Evolutionary conservation across 345 rosid species (phyloP), one percentile per base, ranked within the genome.

Genomic region (Firmiana major): DNA sequence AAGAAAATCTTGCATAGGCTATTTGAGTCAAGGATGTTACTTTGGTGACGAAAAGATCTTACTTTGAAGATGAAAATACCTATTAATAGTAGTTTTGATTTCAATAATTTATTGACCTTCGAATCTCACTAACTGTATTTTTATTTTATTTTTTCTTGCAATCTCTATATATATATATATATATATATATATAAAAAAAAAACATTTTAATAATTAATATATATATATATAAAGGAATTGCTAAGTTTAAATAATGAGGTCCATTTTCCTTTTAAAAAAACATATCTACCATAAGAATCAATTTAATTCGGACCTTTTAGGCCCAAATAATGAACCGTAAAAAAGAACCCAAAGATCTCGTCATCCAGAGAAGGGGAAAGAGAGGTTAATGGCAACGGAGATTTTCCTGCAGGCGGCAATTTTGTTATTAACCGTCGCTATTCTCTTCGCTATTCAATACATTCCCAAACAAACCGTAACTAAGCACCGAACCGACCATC

Each of bases 401-500:
- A 10, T 79, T 5, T 60, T 79, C 17, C 2, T 84, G 24, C 85
- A 80, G 69, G 42, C 38, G 8, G 84, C 80, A 6, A 74, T 80
- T 67, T 68, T 84, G 38, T 1, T 77, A 9, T 34, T 79, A 16
- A 68, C 87, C 24, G n/a, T 79, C 5, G 87, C 84, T 9, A 10
- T 81, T 15, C 51, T 81, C 62, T 31, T 79, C 51, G 82, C 82
- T 3, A 9, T 83, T 5, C 83, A 74, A 24, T 69, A 70, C 16
- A 45, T 79, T 13, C 78, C 86, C 36, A 79, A 79, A 64, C 71
- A 75, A 40, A n/a, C 84, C 76, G 17, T 64, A 7, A 1, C 79
- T 43, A 81, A 64, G 55, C 80, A 77, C 66, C 86, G 82, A 36
- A 16, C 77, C 71, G 70, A 79, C n/a, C 64, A 83, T 83, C 84